These are phyloP conservation scores for Mycena pura DNA, from an alignment of 768 basidiomycete species.

Conservation along the genomic window DNA sequence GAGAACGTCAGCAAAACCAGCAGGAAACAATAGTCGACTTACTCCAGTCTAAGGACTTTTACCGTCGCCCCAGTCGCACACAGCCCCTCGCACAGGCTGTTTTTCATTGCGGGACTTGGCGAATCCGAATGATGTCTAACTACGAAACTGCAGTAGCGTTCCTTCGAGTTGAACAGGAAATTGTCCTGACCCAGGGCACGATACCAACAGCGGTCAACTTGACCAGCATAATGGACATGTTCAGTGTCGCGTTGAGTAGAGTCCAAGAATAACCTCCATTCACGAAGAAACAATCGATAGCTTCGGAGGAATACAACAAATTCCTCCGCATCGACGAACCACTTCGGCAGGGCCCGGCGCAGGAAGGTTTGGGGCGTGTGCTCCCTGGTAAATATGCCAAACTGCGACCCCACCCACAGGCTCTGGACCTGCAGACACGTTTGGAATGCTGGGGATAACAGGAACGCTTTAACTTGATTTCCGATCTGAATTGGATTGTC, in stretches of 20 bases:
- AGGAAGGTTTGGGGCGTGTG: not conserved
- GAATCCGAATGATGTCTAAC: too few species aligned
- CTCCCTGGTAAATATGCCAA: slow-evolving; percentile 26
- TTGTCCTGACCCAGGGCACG: slow-evolving; percentile 32
- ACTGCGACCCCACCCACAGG: slow-evolving; percentile 37
- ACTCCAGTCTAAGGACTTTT: too few species aligned
- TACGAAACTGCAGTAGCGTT: too few species aligned
- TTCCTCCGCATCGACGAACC: slow-evolving; percentile 25
- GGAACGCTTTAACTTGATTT: slow-evolving; percentile 27
- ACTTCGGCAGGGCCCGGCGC: slow-evolving; percentile 33
- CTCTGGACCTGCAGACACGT: slow-evolving; percentile 40
- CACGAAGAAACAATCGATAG: slow-evolving; percentile 33
- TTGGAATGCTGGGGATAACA: slow-evolving; percentile 37
- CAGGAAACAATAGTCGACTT: too few species aligned
- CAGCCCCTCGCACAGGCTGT: too few species aligned
- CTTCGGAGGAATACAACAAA: slow-evolving; percentile 17
- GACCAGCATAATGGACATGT: slow-evolving; percentile 27
- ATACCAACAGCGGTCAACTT: slow-evolving; percentile 39
- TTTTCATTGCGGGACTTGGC: too few species aligned
- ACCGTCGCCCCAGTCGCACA: too few species aligned
- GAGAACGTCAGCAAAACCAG: too few species aligned
- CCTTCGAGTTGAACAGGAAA: slow-evolving; percentile 35
- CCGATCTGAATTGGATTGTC: too few species aligned
- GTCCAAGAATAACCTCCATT: slow-evolving; percentile 34
- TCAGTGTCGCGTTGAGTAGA: slow-evolving; percentile 16